These are phyloP conservation scores for Heliamphora exappendiculata DNA, from an alignment of 148 eudicot species.

Conservation along the genomic window DNA sequence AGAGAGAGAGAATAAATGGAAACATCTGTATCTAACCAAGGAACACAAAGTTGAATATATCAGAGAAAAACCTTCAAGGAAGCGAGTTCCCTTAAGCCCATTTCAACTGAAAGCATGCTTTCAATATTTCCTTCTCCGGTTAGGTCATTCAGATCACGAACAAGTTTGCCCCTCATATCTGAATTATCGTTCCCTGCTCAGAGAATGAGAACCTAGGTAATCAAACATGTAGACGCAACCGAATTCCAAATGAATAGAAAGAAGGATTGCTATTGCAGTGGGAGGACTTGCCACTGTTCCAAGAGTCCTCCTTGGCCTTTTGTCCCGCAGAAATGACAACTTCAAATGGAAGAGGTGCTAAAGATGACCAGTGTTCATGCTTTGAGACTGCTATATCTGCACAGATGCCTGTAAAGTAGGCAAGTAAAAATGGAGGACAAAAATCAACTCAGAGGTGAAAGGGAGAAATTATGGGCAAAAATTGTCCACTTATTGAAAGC, in stretches of 20 bases:
- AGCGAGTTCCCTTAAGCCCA: slow-evolving; percentile 92
- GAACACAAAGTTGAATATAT: neutral
- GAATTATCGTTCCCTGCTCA: slow-evolving; percentile 45
- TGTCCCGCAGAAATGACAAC: slow-evolving; percentile 96
- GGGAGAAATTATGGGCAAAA: neutral
- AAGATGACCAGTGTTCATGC: slow-evolving; percentile 91
- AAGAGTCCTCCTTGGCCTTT: slow-evolving; percentile 79
- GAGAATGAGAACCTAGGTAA: slow-evolving; percentile 7
- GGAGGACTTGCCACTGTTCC: slow-evolving; percentile 48
- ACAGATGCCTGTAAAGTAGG: slow-evolving; percentile 61
- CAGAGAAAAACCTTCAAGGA: slow-evolving; percentile 71
- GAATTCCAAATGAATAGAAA: neutral
- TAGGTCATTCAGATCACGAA: slow-evolving; percentile 67
- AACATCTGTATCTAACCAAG: neutral
- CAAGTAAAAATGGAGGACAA: slow-evolving; percentile 1
- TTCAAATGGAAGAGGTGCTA: slow-evolving; percentile 97
- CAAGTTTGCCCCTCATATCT: slow-evolving; percentile 51
- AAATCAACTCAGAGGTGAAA: slow-evolving; percentile 1
- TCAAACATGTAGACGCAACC: slow-evolving; percentile 1
- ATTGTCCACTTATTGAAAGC: neutral
- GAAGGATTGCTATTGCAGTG: slow-evolving; percentile 3
- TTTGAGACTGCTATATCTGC: slow-evolving; percentile 82
- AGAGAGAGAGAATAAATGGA: neutral
- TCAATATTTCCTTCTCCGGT: slow-evolving; percentile 94
- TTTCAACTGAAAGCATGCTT: slow-evolving; percentile 97